A percentile compares a stretch with the other conserved stretches of the same genome.
Conservation (phyloP, 768 basidiomycete genomes). For the Rhodotorula babjevae region DNA sequence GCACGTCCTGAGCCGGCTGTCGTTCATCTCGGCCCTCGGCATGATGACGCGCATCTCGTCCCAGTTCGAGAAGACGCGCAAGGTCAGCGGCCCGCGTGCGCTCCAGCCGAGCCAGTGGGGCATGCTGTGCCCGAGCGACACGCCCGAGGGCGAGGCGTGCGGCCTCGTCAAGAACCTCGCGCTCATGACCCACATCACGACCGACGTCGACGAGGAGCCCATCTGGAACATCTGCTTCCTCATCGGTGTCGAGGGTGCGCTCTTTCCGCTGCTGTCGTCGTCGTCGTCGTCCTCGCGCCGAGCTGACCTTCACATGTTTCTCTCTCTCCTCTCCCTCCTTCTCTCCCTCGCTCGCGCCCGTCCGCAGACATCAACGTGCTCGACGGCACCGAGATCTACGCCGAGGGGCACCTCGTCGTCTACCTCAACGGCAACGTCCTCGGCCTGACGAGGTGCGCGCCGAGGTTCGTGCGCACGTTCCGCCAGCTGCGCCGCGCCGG, state of each 20-base stretch:
- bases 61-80: conserved; percentile 98
- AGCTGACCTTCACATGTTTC: no score
- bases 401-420: conserved; percentile 84
- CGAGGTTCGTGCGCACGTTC: conserved; percentile 82
- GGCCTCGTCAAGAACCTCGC: conserved; percentile 97
- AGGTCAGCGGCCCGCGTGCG: conserved; percentile 94
- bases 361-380: conserved; percentile 74
- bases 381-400: conserved; percentile 93
- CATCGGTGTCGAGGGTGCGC: conserved; percentile 93
- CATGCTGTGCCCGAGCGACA: conserved; percentile 94
- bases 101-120: conserved; percentile 99
- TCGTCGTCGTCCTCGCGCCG: no score
- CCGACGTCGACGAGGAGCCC: conserved; percentile 93
- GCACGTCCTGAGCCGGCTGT: conserved; percentile 88
- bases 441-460: conserved; percentile 79
- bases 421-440: conserved; percentile 96
- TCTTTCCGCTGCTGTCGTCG: not conserved
- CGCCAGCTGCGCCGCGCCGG: conserved; percentile 86
- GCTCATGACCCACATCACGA: conserved; percentile 99
- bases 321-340: not conserved
- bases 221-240: conserved; percentile 82
- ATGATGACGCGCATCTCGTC: conserved; percentile 99
- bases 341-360: not conserved
- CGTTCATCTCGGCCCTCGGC: conserved; percentile 93
- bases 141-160: conserved; percentile 98